phyloP scores from a whole-genome alignment of 1,284 basidiomycete genomes.

The Erythrobasidium hasegawianum region DNA sequence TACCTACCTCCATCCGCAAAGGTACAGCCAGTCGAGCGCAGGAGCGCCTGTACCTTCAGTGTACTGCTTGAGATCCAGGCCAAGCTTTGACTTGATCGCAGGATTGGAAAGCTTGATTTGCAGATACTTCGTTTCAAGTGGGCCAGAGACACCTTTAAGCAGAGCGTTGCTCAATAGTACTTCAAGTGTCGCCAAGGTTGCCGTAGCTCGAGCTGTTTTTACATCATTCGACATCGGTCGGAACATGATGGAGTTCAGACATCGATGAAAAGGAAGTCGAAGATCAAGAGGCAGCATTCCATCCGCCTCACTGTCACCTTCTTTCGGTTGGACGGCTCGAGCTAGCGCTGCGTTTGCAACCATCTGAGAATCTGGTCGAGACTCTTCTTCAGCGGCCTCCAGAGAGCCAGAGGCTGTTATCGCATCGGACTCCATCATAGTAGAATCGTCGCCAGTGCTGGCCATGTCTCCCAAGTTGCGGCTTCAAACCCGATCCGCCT shows the following conservation, averaged over 20 bases:
- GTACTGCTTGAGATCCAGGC: constrained; percentile 1
- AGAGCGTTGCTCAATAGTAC: constrained; percentile 18
- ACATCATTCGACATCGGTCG: constrained; percentile 11
- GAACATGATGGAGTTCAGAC: constrained; percentile 17
- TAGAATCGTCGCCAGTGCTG: neutral
- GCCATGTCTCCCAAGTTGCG: neutral
- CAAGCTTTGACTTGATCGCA: constrained; percentile 20
- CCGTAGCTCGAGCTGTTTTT: constrained; percentile 1
- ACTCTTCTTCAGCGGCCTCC: neutral
- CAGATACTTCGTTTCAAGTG: constrained; percentile 25
- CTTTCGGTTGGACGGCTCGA: constrained; percentile 1
- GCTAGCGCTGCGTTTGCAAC: constrained; percentile 4
- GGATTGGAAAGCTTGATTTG: constrained; percentile 29
- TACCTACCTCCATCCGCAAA: constrained; percentile 30
- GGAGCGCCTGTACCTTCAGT: constrained; percentile 15
- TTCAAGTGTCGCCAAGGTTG: constrained; percentile 15
- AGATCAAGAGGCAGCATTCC: constrained; percentile 5
- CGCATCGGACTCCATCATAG: neutral
- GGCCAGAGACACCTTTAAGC: constrained; percentile 9
- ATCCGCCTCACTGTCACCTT: constrained; percentile 8
- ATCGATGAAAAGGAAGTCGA: constrained; percentile 30
- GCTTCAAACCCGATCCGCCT: no score
- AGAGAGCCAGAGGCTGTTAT: neutral
- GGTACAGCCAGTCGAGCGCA: constrained; percentile 13
- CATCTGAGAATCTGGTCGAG: neutral